A percentile compares a stretch with the other conserved stretches of the same genome.
These are phyloP conservation scores for Pelargonium myrrhifolium DNA, from an alignment of 441 rosid genomes.

Conservation along the genomic window DNA sequence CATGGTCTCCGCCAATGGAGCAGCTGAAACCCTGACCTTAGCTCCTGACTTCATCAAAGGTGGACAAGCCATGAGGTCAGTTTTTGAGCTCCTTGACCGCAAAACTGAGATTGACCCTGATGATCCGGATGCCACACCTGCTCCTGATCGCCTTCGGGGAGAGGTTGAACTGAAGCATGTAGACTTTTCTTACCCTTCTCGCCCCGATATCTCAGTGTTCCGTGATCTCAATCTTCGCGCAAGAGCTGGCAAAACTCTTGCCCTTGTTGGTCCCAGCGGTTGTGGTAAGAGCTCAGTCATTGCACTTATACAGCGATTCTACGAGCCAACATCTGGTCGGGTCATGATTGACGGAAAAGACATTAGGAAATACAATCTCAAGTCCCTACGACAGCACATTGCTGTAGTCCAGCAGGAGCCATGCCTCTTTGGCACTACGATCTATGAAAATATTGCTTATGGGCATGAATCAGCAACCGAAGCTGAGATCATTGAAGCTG, in stretches of 20 bases:
- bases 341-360: conserved; percentile 88
- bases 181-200: conserved; percentile 93
- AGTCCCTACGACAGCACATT: conserved; percentile 80
- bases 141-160: conserved; percentile 81
- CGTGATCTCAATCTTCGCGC: conserved; percentile 82
- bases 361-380: conserved; percentile 85
- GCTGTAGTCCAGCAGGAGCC: conserved; percentile 97
- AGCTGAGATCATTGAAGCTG: conserved; percentile 89
- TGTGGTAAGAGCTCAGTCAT: conserved; percentile 96
- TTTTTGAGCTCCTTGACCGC: conserved; percentile 87
- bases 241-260: conserved; percentile 88
- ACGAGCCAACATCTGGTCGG: conserved; percentile 89
- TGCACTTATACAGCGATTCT: conserved; percentile 71
- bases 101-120: conserved; percentile 98
- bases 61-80: conserved; percentile 91
- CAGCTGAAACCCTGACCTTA: conserved; percentile 90
- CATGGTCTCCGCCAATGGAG: conserved; percentile 98
- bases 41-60: conserved; percentile 99
- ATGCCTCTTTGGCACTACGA: conserved; percentile 77
- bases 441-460: conserved; percentile 87
- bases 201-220: conserved; percentile 80
- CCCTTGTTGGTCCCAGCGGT: conserved; percentile 97
- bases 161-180: conserved; percentile 94
- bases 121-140: conserved; percentile 74
- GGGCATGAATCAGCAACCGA: conserved; percentile 82